phyloP scores from a whole-genome alignment of 2,329 filamentous ascomycete species.

The Madurella mycetomatis region DNA sequence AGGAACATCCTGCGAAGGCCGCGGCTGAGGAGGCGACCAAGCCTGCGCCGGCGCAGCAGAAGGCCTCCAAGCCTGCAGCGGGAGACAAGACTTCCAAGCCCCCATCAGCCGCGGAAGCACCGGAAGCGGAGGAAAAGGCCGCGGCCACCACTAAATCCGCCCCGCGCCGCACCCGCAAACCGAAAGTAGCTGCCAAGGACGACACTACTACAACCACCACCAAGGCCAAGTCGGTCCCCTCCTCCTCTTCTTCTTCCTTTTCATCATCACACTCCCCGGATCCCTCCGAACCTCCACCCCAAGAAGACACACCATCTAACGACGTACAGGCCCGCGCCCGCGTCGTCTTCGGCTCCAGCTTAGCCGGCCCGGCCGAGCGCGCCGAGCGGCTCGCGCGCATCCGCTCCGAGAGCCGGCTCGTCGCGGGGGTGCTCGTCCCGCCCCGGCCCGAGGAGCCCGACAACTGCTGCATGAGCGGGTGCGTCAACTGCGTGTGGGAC shows the following conservation, averaged over 20 bases:
- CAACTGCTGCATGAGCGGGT: constrained; percentile 99
- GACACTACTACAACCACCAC: constrained; percentile 3
- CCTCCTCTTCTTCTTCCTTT: constrained; percentile 12
- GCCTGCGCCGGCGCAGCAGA: constrained; percentile 15
- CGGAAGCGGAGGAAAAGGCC: constrained; percentile 7
- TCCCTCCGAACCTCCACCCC: neutral
- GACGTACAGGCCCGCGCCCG: constrained; percentile 16
- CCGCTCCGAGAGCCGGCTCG: constrained; percentile 53
- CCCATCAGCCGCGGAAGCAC: constrained; percentile 7
- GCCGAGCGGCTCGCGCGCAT: constrained; percentile 56
- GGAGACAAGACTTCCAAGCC: constrained; percentile 8
- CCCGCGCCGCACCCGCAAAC: constrained; percentile 10
- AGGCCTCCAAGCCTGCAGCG: constrained; percentile 14
- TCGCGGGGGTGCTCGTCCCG: constrained; percentile 79
- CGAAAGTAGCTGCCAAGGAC: constrained; percentile 16
- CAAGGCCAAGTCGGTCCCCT: constrained; percentile 24
- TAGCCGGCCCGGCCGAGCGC: constrained; percentile 69
- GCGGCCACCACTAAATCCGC: constrained; percentile 2
- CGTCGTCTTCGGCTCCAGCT: constrained; percentile 76
- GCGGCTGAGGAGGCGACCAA: constrained; percentile 30
- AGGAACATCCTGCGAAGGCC: constrained; percentile 28
- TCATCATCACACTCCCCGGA: constrained; percentile 15
- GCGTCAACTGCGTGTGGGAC: constrained; percentile 97
- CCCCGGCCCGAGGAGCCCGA: constrained; percentile 85
- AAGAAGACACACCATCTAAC: constrained; percentile 1